Base-by-base conservation (phyloP, 352 stramenopile genomes). In the Phytophthora ohioensis region DNA sequence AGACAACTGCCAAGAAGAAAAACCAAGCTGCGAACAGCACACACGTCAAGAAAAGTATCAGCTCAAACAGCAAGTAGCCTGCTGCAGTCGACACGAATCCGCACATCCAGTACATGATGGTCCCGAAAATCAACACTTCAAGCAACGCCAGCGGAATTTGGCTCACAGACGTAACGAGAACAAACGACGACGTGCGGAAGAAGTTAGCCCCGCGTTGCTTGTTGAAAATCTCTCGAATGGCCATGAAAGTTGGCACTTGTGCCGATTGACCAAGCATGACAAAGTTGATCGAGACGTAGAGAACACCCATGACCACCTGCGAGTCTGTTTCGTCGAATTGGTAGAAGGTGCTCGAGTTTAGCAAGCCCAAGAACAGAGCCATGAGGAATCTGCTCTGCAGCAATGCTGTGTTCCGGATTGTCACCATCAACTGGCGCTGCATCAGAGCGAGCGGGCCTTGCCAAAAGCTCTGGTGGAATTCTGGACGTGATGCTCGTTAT, bases 31-130 rank as follows among this genome's bases (percentile, higher is more conserved):
- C 1, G 21, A 27, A 27, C 21, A 27, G 21, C 21, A 27, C 1
- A 27, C 21, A 27, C 21, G 49, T 56, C 49, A 91, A 39, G 62
- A 92, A 80, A 7, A 91, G 77, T 45, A 76, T 79, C 12, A 82
- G 5, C 9, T 88, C 17, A 60, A 91, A 93, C 87, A 93, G 8
- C 65, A 27, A 27, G 21, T 27, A 27, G 21, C 21, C 57, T 8
- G 59, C 69, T 2, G n/a, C 52, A 13, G 52, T 48, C 36, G 34
- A 39, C 34, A 59, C 67, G 53, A 80, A 76, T 15, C 86, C 88
- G 47, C 89, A 84, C 67, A 93, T 85, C 69, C 78, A 93, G 64
- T 93, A 93, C 13, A 93, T 47, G 60, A 94, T 71, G 15, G 76
- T 80, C 2, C 84, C 88, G 69, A 93, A 93, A 32, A 90, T 42